Evolutionary conservation across 2,329 filamentous ascomycete genomes (phyloP).

Genomic region (Tothia fuscella): DNA sequence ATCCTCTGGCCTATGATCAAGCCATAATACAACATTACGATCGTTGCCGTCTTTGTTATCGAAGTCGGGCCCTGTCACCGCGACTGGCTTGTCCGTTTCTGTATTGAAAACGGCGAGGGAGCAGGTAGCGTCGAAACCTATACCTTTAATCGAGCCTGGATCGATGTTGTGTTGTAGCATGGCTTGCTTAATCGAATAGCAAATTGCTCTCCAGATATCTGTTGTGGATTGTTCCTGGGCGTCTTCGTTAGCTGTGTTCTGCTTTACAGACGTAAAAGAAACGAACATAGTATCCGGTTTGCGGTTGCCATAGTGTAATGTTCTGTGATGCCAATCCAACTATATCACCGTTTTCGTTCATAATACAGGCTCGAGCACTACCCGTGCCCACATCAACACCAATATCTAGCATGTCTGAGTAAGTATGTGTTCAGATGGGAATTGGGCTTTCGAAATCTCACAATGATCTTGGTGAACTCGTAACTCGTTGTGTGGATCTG

Average conservation of each 20-base stretch:
- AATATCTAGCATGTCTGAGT: too few species aligned
- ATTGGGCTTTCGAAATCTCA: too few species aligned
- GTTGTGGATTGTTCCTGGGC: slow-evolving; percentile 87
- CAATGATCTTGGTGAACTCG: slow-evolving; percentile 8
- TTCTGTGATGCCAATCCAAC: slow-evolving; percentile 44
- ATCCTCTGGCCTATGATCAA: slow-evolving; percentile 82
- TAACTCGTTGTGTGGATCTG: slow-evolving; percentile 9
- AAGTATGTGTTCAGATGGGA: too few species aligned
- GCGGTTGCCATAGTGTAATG: slow-evolving; percentile 41
- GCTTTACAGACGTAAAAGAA: background rate
- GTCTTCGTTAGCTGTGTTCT: slow-evolving; percentile 12
- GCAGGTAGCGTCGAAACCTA: slow-evolving; percentile 98
- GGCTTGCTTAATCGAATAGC: slow-evolving; percentile 71
- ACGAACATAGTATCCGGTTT: slow-evolving; percentile 42
- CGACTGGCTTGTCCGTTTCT: slow-evolving; percentile 80
- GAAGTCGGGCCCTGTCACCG: slow-evolving; percentile 83
- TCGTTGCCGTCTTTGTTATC: slow-evolving; percentile 64
- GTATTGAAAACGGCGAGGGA: slow-evolving; percentile 82
- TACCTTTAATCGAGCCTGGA: slow-evolving; percentile 64
- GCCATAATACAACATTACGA: slow-evolving; percentile 93
- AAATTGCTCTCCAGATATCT: slow-evolving; percentile 95
- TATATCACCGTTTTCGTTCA: slow-evolving; percentile 85
- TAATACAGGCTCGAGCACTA: slow-evolving; percentile 89
- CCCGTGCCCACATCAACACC: slow-evolving; percentile 96
- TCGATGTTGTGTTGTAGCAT: slow-evolving; percentile 73